A percentile compares a stretch with the other conserved stretches of the same genome.
Evolutionary conservation across 1,139 yeast genomes (phyloP).

Genomic region (Sugiyamaella xylanicola): DNA sequence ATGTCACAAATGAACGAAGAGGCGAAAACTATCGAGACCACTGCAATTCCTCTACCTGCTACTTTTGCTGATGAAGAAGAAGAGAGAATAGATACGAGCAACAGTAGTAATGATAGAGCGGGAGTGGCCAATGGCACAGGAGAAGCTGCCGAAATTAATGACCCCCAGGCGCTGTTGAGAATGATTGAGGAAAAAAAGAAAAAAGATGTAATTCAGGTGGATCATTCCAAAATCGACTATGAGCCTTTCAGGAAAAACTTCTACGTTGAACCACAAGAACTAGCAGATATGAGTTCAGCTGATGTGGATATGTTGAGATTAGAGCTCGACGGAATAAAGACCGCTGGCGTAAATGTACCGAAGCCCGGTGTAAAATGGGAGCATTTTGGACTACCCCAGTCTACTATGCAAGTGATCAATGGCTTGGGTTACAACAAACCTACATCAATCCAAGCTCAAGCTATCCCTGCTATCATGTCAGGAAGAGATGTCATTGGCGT

Average conservation of each 20-base stretch:
- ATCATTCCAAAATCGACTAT: constrained; percentile 53
- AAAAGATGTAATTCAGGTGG: constrained; percentile 48
- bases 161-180: constrained; percentile 38
- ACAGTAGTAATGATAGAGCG: constrained; percentile 26
- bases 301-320: constrained; percentile 60
- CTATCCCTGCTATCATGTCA: constrained; percentile 85
- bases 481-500: constrained; percentile 92
- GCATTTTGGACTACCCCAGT: constrained; percentile 73
- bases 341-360: constrained; percentile 61
- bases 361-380: constrained; percentile 78
- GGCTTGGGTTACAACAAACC: constrained; percentile 62
- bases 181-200: constrained; percentile 45
- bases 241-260: constrained; percentile 63
- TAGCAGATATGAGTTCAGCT: constrained; percentile 49
- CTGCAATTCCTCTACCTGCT: constrained; percentile 25
- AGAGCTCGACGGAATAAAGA: constrained; percentile 62
- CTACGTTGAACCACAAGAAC: constrained; percentile 64
- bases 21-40: constrained; percentile 18
- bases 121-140: background rate
- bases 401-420: constrained; percentile 55
- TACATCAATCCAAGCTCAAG: constrained; percentile 89
- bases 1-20: constrained; percentile 37
- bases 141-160: constrained; percentile 21
- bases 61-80: constrained; percentile 33
- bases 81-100: constrained; percentile 25